Base-by-base conservation (phyloP, 768 basidiomycete genomes). In the Crucibulum laeve region DNA sequence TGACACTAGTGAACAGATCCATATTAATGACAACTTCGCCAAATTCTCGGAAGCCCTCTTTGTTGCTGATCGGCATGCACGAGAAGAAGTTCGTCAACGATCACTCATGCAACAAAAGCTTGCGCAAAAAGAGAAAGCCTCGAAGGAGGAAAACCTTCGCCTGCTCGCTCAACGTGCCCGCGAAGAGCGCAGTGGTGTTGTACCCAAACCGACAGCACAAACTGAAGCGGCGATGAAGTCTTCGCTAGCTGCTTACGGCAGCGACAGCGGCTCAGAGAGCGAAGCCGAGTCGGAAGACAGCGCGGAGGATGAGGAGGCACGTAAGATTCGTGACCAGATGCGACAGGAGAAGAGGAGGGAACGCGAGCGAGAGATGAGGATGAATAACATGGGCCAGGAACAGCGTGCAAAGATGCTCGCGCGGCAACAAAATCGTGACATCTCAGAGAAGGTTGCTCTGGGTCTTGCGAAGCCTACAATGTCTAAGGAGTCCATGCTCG, bases 21-120 rank as follows among this genome's bases (percentile, higher is more conserved):
- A 93, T 61, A 99, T 99, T 62, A 99, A 99, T 54, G 96, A 99
- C 65, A 92, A 93, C 65, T 99, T 99, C 68, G 95, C 95, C 46
- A 96, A 97, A 63, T 95, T 99, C 62, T 96, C 95, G 1, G 95
- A 99, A 69, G 82, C 95, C 2, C 70, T 99, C 21, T 96, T 88
- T 60, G 77, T 99, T 50, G 95, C 95, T 8, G 95, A 98, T 62
- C 80, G 95, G 46, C 95, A 97, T 65, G 94, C 96, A 1, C 88
- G 96, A 48, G 95, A 99, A 58, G 96, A 99, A 67, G 96, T 98
- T 34, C 82, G 93, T 19, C 93, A 98, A 60, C 87, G 96, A 42
- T 73, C 94, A 3, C 79, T 96, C 44, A 97, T 98, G 94, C 95
- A 98, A 59, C 96, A 98, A 63, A 92, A 95, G 58, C 75, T 99